Evolutionary conservation across 1,139 yeast genomes (phyloP), one percentile per base, ranked within the genome.

Genomic region (Blastobotrys malaysiensis): DNA sequence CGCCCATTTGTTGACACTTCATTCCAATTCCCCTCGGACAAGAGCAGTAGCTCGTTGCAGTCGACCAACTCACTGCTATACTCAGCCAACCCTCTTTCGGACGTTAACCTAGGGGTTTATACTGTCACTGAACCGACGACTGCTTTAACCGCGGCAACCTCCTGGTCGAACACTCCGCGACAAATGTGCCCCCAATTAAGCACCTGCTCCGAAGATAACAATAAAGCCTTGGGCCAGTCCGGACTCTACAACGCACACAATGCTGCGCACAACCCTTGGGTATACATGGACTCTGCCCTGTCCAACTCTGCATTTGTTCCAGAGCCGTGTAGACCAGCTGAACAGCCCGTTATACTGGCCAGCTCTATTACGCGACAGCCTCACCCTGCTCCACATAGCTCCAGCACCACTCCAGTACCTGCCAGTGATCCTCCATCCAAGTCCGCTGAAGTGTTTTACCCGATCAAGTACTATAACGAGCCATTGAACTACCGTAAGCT

Each of bases 401-500:
- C 45, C 45, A 19, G 2, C 11, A 9, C 18, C 5, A 18, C 45
- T 9, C 22, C 45, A 16, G 9, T 9, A 5, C 16, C n/a, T 14
- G 4, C 46, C 13, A 20, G 21, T 7, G 26, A 44, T n/a, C 21
- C 19, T 11, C 5, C 45, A 6, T 13, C n/a, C 26, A 47, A 31
- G 27, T 13, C 43, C n/a, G 14, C n/a, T 16, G 48, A 54, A 24
- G 47, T 52, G 13, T 49, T 26, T 24, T 53, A 55, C 27, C 65
- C 64, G n/a, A 62, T 63, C 48, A 62, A 59, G 47, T 49, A 46
- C 49, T 60, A 63, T 43, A 62, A 59, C 49, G 69, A 65, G 43
- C 60, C 68, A 4, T 46, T 65, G 39, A 65, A 66, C 52, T 67
- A 65, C 50, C 63, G 70, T 16, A 59, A 63, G 46, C 56, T 65